These are phyloP conservation scores for Bryum argenteum DNA, from an alignment of 225 moss, liverwort and hornwort genomes.

Conservation along the genomic window DNA sequence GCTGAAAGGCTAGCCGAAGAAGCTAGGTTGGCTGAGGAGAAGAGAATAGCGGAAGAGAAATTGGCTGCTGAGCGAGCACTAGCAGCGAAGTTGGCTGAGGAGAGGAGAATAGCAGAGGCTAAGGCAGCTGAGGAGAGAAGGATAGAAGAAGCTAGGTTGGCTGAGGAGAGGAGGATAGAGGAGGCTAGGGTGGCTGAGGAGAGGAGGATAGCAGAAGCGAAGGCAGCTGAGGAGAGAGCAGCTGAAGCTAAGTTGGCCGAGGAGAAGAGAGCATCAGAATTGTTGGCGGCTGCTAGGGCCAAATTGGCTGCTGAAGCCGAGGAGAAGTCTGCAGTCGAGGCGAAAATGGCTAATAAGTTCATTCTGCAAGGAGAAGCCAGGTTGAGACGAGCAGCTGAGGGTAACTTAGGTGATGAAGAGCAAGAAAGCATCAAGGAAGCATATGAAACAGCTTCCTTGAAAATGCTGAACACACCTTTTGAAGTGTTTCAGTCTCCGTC, in stretches of 20 bases:
- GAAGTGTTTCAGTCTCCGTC: conserved; percentile 34
- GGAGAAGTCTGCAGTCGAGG: conserved; percentile 53
- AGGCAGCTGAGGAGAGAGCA: conserved; percentile 47
- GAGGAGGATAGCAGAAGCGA: conserved; percentile 35
- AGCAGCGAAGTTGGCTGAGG: conserved; percentile 47
- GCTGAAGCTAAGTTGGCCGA: conserved; percentile 55
- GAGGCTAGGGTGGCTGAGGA: conserved; percentile 52
- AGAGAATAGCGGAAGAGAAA: conserved; percentile 34
- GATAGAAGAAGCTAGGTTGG: conserved; percentile 40
- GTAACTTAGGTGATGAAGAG: conserved; percentile 46
- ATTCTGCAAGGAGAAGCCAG: conserved; percentile 41
- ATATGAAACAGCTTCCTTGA: conserved; percentile 37
- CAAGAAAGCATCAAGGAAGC: conserved; percentile 61
- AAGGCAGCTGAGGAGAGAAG: conserved; percentile 43
- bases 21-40: conserved; percentile 50
- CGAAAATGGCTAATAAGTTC: conserved; percentile 53
- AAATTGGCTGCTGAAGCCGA: conserved; percentile 48
- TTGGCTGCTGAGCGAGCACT: conserved; percentile 41
- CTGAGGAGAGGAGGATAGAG: conserved; percentile 39
- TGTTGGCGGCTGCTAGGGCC: conserved; percentile 34
- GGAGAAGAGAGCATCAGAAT: conserved; percentile 42
- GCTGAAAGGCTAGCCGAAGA: conserved; percentile 47
- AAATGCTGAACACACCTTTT: conserved; percentile 20
- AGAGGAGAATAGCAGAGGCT: conserved; percentile 28
- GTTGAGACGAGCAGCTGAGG: conserved; percentile 35